Evolutionary conservation across 441 rosid genomes (phyloP), one percentile per base, ranked within the genome.

Genomic region (Arabidopsis lyrata): DNA sequence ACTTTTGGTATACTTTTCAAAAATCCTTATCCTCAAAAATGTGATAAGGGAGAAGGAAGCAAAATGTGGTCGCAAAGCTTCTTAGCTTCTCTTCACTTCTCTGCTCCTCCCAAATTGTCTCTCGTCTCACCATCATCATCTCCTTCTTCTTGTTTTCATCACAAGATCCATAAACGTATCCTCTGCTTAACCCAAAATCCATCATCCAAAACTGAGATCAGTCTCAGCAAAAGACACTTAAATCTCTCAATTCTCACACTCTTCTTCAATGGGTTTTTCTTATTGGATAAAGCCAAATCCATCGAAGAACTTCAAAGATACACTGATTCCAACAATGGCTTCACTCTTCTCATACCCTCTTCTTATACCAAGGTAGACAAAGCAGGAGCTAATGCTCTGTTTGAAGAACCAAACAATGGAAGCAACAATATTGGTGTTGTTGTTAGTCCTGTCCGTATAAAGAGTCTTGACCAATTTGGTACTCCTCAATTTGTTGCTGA

Each of bases 361-460:
- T 87, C 95, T 68, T 91, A 48, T 48, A 48, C 53, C 12, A 48
- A 48, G 53, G 53, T 48, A 77, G 97, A 91, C n/a, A 93, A 90
- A 83, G 92, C 96, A 62, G 98, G 96, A 61, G 96, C 98, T 5
- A 85, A 85, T 5, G 93, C 71, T 76, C 81, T 94, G 66, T 91
- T 94, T 76, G 95, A 94, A 85, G 89, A 90, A 77, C 72, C 78
- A 50, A 81, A 69, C 36, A 83, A 80, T 58, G 87, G 88, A 74
- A 86, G 83, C 69, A 92, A 92, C 85, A 92, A 82, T 73, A 65
- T 89, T 15, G 97, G 99, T 63, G 90, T 92, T 49, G 94, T 92
- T 38, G 99, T 92, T 54, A 88, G 68, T 81, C 95, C 94, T n/a
- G 90, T 92, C 88, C 97, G 97, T 66, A 83, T 94, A 45, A 56